A percentile compares a stretch with the other conserved stretches of the same genome.
Evolutionary conservation across 2,329 filamentous ascomycete species (phyloP).

Genomic region (Phialophora expanda): DNA sequence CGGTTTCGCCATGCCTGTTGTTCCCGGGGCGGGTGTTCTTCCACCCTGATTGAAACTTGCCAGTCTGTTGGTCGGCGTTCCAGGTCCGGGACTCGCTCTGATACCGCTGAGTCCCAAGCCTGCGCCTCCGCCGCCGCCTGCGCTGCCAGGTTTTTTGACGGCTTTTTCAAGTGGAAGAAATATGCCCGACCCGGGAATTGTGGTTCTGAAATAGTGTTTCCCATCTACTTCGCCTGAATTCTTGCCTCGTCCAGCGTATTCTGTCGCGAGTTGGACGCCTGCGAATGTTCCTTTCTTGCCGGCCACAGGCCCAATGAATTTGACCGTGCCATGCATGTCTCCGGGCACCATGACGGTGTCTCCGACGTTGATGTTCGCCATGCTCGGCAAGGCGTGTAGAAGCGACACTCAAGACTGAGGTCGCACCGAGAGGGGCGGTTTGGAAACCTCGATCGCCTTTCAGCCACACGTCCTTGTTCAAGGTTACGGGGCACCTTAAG

Average conservation of each 20-base stretch:
- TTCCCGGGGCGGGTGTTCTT: slow-evolving; percentile 53
- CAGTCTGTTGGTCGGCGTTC: slow-evolving; percentile 62
- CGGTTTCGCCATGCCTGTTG: slow-evolving; percentile 60
- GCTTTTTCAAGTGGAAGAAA: slow-evolving; percentile 89
- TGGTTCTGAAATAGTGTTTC: slow-evolving; percentile 78
- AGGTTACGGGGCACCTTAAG: neutral
- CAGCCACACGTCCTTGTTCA: neutral
- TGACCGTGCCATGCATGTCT: slow-evolving; percentile 86
- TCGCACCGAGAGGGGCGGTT: neutral
- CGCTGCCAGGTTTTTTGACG: slow-evolving; percentile 68
- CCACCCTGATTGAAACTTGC: slow-evolving; percentile 57
- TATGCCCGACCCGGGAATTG: slow-evolving; percentile 80
- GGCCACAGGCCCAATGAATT: slow-evolving; percentile 83
- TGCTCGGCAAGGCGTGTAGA: slow-evolving; percentile 18
- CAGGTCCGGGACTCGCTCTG: slow-evolving; percentile 30
- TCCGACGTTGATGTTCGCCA: slow-evolving; percentile 37
- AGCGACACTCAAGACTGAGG: neutral
- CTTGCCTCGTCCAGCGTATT: slow-evolving; percentile 84
- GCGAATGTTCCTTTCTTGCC: slow-evolving; percentile 92
- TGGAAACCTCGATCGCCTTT: neutral
- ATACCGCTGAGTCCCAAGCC: slow-evolving; percentile 26
- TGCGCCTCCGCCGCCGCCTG: slow-evolving; percentile 44
- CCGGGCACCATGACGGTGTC: slow-evolving; percentile 55
- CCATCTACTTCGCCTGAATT: slow-evolving; percentile 96
- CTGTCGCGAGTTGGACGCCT: slow-evolving; percentile 82